Base-by-base conservation (phyloP, 371 early-diverging fungal species). In the Rhizopus microsporus region DNA sequence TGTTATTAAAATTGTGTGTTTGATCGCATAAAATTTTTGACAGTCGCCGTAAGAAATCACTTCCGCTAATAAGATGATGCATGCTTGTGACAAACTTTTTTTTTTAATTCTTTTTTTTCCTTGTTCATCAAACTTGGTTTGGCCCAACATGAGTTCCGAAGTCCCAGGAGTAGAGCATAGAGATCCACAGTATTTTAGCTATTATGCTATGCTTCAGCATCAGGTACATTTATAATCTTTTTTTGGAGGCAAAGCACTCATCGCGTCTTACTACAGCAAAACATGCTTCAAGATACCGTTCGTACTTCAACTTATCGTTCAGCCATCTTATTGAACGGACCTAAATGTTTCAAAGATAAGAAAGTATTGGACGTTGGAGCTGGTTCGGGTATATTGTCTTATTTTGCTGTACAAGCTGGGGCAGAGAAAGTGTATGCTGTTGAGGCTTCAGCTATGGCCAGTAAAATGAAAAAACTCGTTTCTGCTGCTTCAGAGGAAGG, bases 301-400 rank as follows among this genome's bases (percentile, higher is more conserved):
- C 84, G 99, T 37, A 98, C 97, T 1, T 88, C 92, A n/a, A 85
- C 94, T n/a, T 98, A 97, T 67, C 90, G 92, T 53, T 84, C 88
- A 7, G 96, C 96, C 5, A 96, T 98, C 43, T 51, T 90, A 8
- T 68, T 87, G 42, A 94, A 95, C 68, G 84, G 84, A 6, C 77
- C 86, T 4, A 68, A 75, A 23, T 76, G 88, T 51, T 95, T 97
- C 63, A 69, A 81, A 56, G 85, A 87, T 59, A 92, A 93, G 65
- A 63, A 84, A 2, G 94, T 96, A 29, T 86, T 96, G 88, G 99
- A 98, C 70, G 89, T 96, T n/a, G 99, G 99, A 13, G 93, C 97
- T 23, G 99, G 88, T 7, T 86, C 90, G 44, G 97, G 98, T 8
- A 95, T 98, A 45, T 78, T 98, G 46, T 93, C 95, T 5, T 97